phyloP scores from a whole-genome alignment of 2,329 filamentous ascomycete genomes.

The Thielaviopsis punctulata region DNA sequence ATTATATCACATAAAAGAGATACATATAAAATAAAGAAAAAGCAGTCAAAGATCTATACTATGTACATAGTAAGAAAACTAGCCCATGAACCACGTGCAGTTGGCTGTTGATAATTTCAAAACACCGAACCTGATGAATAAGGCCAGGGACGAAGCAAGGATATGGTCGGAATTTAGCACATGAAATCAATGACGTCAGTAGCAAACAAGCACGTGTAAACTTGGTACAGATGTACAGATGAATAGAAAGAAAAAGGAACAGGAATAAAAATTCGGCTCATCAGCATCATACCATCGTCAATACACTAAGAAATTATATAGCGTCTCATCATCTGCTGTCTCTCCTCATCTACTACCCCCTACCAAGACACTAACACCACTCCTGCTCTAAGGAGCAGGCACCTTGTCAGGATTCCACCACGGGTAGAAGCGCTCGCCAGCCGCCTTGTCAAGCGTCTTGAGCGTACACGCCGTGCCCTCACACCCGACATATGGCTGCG shows the following conservation, averaged over 20 bases:
- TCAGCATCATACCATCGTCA: not conserved
- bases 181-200: not conserved
- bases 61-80: too few relatives aligned
- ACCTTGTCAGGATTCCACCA: constrained; percentile 16
- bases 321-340: too few relatives aligned
- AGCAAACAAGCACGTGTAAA: not conserved
- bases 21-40: too few relatives aligned
- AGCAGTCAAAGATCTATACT: too few relatives aligned
- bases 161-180: not conserved
- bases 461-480: constrained; percentile 15
- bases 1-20: too few relatives aligned
- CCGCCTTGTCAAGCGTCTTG: constrained; percentile 12
- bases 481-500: constrained; percentile 14
- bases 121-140: too few relatives aligned
- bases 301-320: not conserved
- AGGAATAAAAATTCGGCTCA: not conserved
- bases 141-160: too few relatives aligned
- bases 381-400: constrained; percentile 12
- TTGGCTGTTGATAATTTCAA: too few relatives aligned
- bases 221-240: not conserved
- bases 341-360: not conserved
- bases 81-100: too few relatives aligned
- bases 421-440: constrained; percentile 24
- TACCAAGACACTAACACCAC: not conserved
- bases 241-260: not conserved